Evolutionary conservation across 495 filamentous ascomycete genomes (phyloP).

Genomic region (Tetracladium setigerum): DNA sequence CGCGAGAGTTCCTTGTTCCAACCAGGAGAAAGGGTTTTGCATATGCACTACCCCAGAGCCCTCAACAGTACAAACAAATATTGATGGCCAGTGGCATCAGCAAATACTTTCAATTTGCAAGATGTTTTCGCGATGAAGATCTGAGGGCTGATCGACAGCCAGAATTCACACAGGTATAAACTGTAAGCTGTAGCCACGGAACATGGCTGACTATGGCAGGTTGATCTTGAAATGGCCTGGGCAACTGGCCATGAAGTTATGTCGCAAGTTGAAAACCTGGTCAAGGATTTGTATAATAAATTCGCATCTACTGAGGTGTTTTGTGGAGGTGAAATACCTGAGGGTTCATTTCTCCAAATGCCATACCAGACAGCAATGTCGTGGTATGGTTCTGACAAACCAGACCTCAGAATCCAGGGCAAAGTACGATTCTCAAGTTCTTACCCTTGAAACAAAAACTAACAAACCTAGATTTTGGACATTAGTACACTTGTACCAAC

Average conservation of each 20-base stretch:
- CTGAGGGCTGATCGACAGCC: conserved; percentile 88
- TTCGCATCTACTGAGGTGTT: neutral
- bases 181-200: neutral
- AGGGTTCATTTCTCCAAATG: conserved; percentile 45
- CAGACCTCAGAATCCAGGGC: conserved; percentile 58
- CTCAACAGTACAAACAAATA: conserved; percentile 98
- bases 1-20: conserved; percentile 91
- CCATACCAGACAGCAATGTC: conserved; percentile 75
- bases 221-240: conserved; percentile 92
- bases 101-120: conserved; percentile 85
- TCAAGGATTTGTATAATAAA: conserved; percentile 48
- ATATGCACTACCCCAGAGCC: conserved; percentile 92
- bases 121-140: conserved; percentile 95
- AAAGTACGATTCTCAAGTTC: conserved; percentile 6
- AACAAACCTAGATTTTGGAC: conserved; percentile 42
- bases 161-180: conserved; percentile 83
- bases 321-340: conserved; percentile 15
- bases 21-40: conserved; percentile 63
- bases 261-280: conserved; percentile 53
- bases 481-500: conserved; percentile 54
- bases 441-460: neutral
- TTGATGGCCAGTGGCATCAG: conserved; percentile 84
- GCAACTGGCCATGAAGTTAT: conserved; percentile 69
- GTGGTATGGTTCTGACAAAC: conserved; percentile 82
- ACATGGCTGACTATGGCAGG: conserved; percentile 31